Percentiles rank a stretch among this genome's conserved stretches.
Conservation (phyloP, 1,284 basidiomycete species). For the Hymenochaete sp. region DNA sequence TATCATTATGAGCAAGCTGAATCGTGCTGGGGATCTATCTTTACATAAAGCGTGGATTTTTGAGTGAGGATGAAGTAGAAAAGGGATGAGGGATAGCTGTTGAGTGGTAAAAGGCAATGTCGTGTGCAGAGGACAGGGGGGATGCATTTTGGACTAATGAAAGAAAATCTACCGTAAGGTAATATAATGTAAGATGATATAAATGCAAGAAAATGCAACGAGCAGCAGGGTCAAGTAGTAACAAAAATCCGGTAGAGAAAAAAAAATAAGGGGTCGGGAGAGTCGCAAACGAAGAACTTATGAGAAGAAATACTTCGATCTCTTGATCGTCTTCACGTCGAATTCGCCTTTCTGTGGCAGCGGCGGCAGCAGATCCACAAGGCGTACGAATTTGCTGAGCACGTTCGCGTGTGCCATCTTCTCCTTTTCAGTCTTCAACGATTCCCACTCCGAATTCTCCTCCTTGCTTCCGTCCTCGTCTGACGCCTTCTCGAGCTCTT, state of each 20-base stretch:
- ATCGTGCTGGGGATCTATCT: no score
- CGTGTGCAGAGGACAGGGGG: no score
- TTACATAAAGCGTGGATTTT: no score
- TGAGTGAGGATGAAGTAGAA: no score
- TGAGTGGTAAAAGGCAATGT: no score
- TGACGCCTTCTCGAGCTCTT: not conserved
- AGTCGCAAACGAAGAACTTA: slow-evolving; percentile 28
- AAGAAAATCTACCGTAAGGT: no score
- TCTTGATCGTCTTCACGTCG: slow-evolving; percentile 77
- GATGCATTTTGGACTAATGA: no score
- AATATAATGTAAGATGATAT: no score
- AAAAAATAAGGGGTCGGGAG: not conserved
- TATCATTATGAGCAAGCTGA: no score
- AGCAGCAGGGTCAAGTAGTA: slow-evolving; percentile 7
- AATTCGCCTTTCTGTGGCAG: slow-evolving; percentile 85
- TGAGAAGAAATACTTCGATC: slow-evolving; percentile 88
- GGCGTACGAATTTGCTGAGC: slow-evolving; percentile 57
- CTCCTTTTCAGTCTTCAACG: no score
- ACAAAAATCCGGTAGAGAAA: not conserved
- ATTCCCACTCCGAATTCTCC: slow-evolving; percentile 19
- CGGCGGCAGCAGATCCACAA: slow-evolving; percentile 74
- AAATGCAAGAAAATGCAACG: no score
- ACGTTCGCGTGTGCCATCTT: slow-evolving; percentile 20
- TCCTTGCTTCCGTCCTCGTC: not conserved
- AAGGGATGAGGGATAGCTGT: no score